Base-by-base conservation (phyloP, 2,329 filamentous ascomycete species). In the Cladophialophora exuberans region DNA sequence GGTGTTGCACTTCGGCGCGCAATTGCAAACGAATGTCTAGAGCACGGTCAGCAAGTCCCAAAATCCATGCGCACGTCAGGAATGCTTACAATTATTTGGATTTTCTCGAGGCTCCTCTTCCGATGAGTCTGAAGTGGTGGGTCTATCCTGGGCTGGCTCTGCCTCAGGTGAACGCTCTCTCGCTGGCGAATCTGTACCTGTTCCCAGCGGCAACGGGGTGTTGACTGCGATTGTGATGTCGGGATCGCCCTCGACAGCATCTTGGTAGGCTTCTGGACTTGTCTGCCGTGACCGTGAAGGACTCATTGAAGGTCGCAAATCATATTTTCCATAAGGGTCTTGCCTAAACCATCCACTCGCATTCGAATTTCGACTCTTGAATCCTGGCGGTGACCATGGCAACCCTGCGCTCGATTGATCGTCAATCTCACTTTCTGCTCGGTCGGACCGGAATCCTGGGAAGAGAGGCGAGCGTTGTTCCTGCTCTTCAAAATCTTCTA, bases 21-120 rank as follows among this genome's bases (percentile, higher is more conserved):
- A 96, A 81, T 47, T 89, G 88, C 72, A 97, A 92, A 62, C 91
- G 89, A 66, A 96, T 89, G 73, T 93, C 90, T 94, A 70, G 11
- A 39, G 20, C 41, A 48, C 31, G 10, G 26, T 71, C 33, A 65
- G 45, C 60, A n/a, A 46, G n/a, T 18, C 25, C 30, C 20, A 6
- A 28, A 35, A 17, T 18, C 39, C 17, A 11, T 52, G 62, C 56
- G n/a, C n/a, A n/a, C 56, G 59, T 63, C 59, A 66, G 25, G 17
- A 20, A 15, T 5, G 65, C 72, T 66, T 79, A 82, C 79, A 83
- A 66, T 80, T 82, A 65, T 78, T 81, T 55, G 66, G 59, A 52
- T 72, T 71, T 26, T 61, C 50, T 63, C 44, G 10, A 20, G 53
- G 23, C 11, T 31, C 22, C 17, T 48, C 11, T 10, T 56, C 35